Evolutionary conservation across 257 asterid genomes (phyloP).

Genomic region (Nyctanthes arbortristis): DNA sequence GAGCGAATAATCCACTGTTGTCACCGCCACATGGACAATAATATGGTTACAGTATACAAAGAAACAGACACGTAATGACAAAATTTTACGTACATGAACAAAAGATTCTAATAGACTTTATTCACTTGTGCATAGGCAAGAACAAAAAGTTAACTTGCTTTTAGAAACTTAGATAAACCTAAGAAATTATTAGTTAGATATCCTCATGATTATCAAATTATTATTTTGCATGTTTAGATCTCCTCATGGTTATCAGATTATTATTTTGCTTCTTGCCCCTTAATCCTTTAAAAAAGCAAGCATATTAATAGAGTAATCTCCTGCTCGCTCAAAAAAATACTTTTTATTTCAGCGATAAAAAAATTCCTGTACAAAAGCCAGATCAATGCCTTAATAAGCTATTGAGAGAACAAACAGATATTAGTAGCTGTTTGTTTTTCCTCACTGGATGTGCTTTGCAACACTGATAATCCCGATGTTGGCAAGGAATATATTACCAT

Average conservation of each 20-base stretch:
- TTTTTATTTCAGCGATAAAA: not conserved
- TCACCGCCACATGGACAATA: not conserved
- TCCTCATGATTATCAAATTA: not conserved
- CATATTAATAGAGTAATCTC: not conserved
- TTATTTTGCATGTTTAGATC: no score
- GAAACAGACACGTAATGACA: not conserved
- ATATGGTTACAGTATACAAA: not conserved
- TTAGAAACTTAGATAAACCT: not conserved
- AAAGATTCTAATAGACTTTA: not conserved
- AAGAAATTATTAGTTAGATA: not conserved
- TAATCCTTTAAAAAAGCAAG: not conserved
- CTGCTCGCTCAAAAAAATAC: not conserved
- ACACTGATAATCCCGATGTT: not conserved
- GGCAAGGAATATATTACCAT: not conserved
- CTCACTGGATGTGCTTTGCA: not conserved
- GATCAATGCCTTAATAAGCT: no score
- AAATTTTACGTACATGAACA: not conserved
- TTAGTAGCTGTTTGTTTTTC: not conserved
- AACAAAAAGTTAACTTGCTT: not conserved
- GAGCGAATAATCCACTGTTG: not conserved
- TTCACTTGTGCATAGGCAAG: not conserved
- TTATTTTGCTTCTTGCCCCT: not conserved
- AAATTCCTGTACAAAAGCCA: not conserved
- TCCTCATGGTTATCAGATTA: not conserved
- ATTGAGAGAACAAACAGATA: not conserved